Conservation (phyloP, 352 stramenopile genomes). For the Aphanomyces astaci region DNA sequence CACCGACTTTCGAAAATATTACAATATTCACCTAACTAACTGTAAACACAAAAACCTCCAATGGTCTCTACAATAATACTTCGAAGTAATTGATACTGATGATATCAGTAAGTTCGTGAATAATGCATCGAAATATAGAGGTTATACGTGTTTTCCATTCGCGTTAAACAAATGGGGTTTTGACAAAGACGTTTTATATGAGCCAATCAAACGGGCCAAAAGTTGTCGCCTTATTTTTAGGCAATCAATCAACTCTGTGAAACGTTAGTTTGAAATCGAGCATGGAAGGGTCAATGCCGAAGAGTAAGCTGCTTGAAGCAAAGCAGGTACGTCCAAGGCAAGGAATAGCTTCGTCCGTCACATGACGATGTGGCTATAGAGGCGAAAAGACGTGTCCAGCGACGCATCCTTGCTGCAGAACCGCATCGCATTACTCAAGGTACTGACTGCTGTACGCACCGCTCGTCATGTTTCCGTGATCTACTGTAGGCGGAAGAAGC, state of each 20-base stretch:
- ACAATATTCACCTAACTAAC: no score
- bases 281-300: constrained; percentile 37
- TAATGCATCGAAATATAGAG: neutral
- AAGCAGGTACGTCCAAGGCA: constrained; percentile 68
- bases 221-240: neutral
- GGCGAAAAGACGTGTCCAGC: constrained; percentile 66
- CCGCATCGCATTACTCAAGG: constrained; percentile 68
- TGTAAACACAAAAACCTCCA: no score
- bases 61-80: no score
- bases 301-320: constrained; percentile 66
- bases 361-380: constrained; percentile 28
- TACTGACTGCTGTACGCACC: neutral
- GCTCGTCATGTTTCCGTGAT: neutral
- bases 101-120: no score
- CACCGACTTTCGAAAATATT: no score
- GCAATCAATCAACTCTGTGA: neutral
- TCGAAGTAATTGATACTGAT: no score
- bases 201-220: neutral
- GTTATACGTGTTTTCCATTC: neutral
- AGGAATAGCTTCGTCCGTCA: no score
- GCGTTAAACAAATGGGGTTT: neutral
- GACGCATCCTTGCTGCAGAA: constrained; percentile 70
- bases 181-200: neutral
- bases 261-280: constrained; percentile 1
- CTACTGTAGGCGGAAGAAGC: constrained; percentile 55